These are phyloP conservation scores for Fagopyrum tataricum DNA, from an alignment of 148 eudicot species.

Conservation along the genomic window DNA sequence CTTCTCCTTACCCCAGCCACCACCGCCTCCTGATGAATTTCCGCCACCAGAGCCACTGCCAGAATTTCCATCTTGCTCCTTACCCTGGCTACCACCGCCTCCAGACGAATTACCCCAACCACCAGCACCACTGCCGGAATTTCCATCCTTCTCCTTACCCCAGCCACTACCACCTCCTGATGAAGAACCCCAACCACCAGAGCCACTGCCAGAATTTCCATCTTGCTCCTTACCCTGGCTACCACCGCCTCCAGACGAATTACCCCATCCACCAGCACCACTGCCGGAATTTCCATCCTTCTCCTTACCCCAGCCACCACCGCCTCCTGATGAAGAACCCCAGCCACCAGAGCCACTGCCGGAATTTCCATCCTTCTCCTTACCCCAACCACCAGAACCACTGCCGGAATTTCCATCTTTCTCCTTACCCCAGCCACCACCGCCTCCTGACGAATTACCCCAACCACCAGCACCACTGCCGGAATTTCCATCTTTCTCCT, in stretches of 20 bases:
- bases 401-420: not conserved
- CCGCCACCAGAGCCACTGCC: not conserved
- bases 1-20: constrained; percentile 3
- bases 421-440: not conserved
- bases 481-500: not conserved
- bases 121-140: not conserved
- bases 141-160: not conserved
- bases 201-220: not conserved
- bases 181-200: not conserved
- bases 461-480: not conserved
- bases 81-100: constrained; percentile 2
- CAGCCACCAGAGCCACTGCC: not conserved
- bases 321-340: not conserved
- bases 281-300: not conserved
- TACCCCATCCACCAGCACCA: not conserved
- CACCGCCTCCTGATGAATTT: not conserved
- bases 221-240: not conserved
- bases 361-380: not conserved
- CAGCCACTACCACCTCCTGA: not conserved
- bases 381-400: not conserved
- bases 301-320: constrained; percentile 10
- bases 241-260: not conserved
- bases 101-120: not conserved
- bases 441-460: not conserved
- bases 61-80: not conserved